Base-by-base conservation (phyloP, 129 eudicot genomes). In the Lactuca saligna region DNA sequence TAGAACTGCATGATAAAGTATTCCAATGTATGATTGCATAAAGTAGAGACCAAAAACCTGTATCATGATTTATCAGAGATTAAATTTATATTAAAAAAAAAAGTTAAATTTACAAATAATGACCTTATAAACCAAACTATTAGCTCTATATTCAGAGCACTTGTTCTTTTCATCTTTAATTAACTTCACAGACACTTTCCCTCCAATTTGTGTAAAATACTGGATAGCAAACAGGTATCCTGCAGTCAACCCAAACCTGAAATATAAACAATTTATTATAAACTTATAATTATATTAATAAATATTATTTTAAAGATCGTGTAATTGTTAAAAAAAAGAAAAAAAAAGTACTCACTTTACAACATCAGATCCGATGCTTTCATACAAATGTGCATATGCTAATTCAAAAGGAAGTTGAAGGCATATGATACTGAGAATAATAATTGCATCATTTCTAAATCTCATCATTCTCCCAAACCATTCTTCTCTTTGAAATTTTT, bases 381-480 rank as follows among this genome's bases (percentile, higher is more conserved):
- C 99, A n/a, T 93, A 93, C 34, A 93, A 85, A 87, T 93, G 97
- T 41, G 99, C 99, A 80, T 89, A 93, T 29, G 97, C 97, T 71
- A 93, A 73, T 75, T 93, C 99, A 72, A 93, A 89, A 0, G 99
- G 99, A 70, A 93, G 82, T 73, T 93, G 97, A 61, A 93, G 97
- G 77, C 86, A 93, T 34, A 93, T 81, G 68, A 93, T 93, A 74
- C 97, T 89, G 73, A 80, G 61, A 72, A 93, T 81, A 62, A 93
- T 69, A 57, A 93, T 57, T 4, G 90, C 82, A 64, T 93, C 99
- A 69, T 93, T 93, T 82, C 99, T 83, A 44, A 89, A 75, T 82
- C 97, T 77, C 82, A 63, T 83, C 67, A 93, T 72, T 67, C 82
- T 83, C 29, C 87, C 85, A 63, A 75, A 68, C 97, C 99, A 93